phyloP scores from a whole-genome alignment of 495 filamentous ascomycete genomes.

The Annulohypoxylon stygium region DNA sequence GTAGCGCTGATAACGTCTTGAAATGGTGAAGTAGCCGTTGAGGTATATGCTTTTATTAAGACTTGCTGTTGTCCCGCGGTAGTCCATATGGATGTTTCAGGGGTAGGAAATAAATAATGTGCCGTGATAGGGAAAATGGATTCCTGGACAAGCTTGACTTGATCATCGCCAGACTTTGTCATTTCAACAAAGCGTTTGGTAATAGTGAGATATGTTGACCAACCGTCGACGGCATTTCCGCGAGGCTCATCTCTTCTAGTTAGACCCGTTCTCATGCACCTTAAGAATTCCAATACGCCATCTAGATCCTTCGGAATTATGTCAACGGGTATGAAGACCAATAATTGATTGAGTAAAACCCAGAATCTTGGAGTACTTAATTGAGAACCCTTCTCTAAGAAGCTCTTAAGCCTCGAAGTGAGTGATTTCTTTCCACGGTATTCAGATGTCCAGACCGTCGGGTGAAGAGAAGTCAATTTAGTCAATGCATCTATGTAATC shows the following conservation, averaged over 20 bases:
- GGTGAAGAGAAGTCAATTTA: slow-evolving; percentile 69
- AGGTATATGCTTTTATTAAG: slow-evolving; percentile 54
- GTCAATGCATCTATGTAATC: slow-evolving; percentile 75
- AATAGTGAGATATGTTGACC: slow-evolving; percentile 77
- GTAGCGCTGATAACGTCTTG: slow-evolving; percentile 58
- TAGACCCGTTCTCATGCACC: slow-evolving; percentile 76
- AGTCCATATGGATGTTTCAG: slow-evolving; percentile 53
- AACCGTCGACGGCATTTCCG: slow-evolving; percentile 73
- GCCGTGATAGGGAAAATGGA: slow-evolving; percentile 57
- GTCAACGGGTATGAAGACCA: slow-evolving; percentile 70
- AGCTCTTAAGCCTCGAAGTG: slow-evolving; percentile 72
- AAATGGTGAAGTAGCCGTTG: slow-evolving; percentile 45
- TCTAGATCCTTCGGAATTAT: slow-evolving; percentile 55
- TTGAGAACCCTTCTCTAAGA: slow-evolving; percentile 88
- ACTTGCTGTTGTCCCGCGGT: slow-evolving; percentile 49
- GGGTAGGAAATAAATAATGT: slow-evolving; percentile 56
- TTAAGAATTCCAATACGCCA: slow-evolving; percentile 67
- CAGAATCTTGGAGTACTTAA: slow-evolving; percentile 77
- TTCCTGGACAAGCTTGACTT: slow-evolving; percentile 58
- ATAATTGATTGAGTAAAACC: slow-evolving; percentile 70
- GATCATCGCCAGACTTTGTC: slow-evolving; percentile 43
- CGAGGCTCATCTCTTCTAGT: slow-evolving; percentile 78
- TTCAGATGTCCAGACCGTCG: slow-evolving; percentile 79
- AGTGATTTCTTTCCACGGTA: slow-evolving; percentile 76
- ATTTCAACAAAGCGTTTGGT: slow-evolving; percentile 61